Evolutionary conservation across 768 basidiomycete species (phyloP), one percentile per base, ranked within the genome.

Genomic region (Lactarius sanguifluus): DNA sequence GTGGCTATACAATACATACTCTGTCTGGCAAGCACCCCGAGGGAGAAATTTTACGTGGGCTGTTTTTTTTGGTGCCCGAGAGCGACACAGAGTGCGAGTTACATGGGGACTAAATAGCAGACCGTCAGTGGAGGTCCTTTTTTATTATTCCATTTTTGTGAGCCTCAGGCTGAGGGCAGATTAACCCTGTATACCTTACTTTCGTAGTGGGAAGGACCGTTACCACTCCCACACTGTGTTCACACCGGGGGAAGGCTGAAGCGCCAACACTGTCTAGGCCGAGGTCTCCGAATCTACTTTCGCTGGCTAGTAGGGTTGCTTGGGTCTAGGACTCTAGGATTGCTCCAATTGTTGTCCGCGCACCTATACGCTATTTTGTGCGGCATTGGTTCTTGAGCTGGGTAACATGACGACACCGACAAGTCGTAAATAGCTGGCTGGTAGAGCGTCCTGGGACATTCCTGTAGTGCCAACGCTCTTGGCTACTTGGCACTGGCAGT

Each of bases 291-390:
- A 23, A 50, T 50, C 47, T 50, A 50, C 23, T 52, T 25, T 52
- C 25, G 25, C 50, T 52, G 47, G 13, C 50, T 52, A 16, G 25
- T 13, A 23, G 23, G 43, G 7, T 45, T 45, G 18, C 43, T n/a
- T 45, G 43, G 43, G 43, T n/a, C 43, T 10, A n/a, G 43, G 43
- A 45, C 43, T 23, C 47, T 52, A 52, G 50, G 50, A 25, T 15
- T 52, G 23, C 50, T 52, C 43, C n/a, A 23, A 47, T 20, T 10
- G 10, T 6, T n/a, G 23, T 13, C n/a, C 25, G 6, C 30, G 32
- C 52, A 45, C 47, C 61, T 50, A 56, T 25, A 47, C 57, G 15
- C 32, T 23, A 15, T 23, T 57, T 54, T 45, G 61, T 57, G 20
- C 13, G n/a, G 20, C 45, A 25, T 25, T 25, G 23, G 23, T 13